phyloP scores from a whole-genome alignment of 1,284 basidiomycete species.

The Coriolopsis trogii region DNA sequence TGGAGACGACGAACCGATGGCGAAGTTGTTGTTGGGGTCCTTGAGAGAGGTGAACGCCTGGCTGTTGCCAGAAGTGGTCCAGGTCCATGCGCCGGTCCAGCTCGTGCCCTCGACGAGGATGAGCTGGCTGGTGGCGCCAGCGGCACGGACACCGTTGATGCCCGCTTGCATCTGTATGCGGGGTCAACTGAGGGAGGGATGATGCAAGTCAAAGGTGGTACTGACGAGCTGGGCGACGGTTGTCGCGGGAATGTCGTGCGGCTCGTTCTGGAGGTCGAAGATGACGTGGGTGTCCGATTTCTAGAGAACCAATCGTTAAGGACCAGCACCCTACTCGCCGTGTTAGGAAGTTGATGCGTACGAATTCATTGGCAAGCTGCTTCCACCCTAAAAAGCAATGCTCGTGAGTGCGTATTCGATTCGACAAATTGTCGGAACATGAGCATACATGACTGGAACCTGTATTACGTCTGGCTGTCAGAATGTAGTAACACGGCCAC shows the following conservation, averaged over 20 bases:
- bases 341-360: slow-evolving; percentile 31
- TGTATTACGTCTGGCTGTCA: slow-evolving; percentile 39
- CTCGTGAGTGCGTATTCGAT: neutral
- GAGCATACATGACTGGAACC: slow-evolving; percentile 46
- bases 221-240: slow-evolving; percentile 50
- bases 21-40: slow-evolving; percentile 65
- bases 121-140: slow-evolving; percentile 56
- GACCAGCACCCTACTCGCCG: too few species aligned
- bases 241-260: slow-evolving; percentile 52
- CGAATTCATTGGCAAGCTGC: slow-evolving; percentile 56
- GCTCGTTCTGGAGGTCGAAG: slow-evolving; percentile 70
- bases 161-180: slow-evolving; percentile 57
- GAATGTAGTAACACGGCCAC: neutral
- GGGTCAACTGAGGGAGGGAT: neutral
- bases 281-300: slow-evolving; percentile 55
- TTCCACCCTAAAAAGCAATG: slow-evolving; percentile 47
- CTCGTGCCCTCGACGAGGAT: slow-evolving; percentile 50
- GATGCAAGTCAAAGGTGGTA: slow-evolving; percentile 4
- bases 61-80: slow-evolving; percentile 55
- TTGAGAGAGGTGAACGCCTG: slow-evolving; percentile 52
- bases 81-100: slow-evolving; percentile 49
- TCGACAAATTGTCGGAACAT: too few species aligned
- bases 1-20: slow-evolving; percentile 45
- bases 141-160: slow-evolving; percentile 61
- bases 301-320: too few species aligned